Evolutionary conservation across 306 rosid species (phyloP), one percentile per base, ranked within the genome.

Genomic region (Medicago truncatula): DNA sequence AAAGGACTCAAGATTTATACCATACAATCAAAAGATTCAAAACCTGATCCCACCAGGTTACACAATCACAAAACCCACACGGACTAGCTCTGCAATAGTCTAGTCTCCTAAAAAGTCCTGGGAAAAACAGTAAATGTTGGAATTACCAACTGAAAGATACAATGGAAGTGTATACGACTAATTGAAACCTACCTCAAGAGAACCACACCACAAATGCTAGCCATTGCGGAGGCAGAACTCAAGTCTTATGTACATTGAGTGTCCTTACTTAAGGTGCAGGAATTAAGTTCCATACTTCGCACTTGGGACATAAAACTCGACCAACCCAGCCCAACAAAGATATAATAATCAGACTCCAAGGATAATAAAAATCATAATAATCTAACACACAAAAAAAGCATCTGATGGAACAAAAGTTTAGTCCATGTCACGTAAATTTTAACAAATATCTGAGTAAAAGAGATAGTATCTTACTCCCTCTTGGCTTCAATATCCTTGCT

Each of bases 401-500:
- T 63, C 72, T 18, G 47, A 63, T 8, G n/a, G 41, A 38, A 62
- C 50, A 61, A 23, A 49, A 13, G 39, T 59, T 67, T 56, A 6
- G 57, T 54, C 61, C 56, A 68, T 31, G 31, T 21, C 23, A 49
- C 20, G 59, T 75, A 69, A 67, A 60, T 60, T 41, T 18, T 28
- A 63, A 47, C 47, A 68, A 58, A 76, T 67, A 75, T 54, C 50
- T 34, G 56, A 81, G 76, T 2, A n/a, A n/a, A 77, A 62, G 18
- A 59, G 76, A 71, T 41, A 46, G 73, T 62, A 65, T 76, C 98
- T 86, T 90, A 95, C 99, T 86, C 88, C 43, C 90, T 89, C 91
- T 95, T 95, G 67, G 99, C 99, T 28, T 95, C 97, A 78, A 95
- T 63, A 74, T 95, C 99, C 82, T 81, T 90, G 90, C 82, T 92